Percentiles rank a stretch among this genome's conserved stretches.
These are phyloP conservation scores for Neofusicoccum laricinum DNA, from an alignment of 2,329 filamentous ascomycete genomes.

Conservation along the genomic window DNA sequence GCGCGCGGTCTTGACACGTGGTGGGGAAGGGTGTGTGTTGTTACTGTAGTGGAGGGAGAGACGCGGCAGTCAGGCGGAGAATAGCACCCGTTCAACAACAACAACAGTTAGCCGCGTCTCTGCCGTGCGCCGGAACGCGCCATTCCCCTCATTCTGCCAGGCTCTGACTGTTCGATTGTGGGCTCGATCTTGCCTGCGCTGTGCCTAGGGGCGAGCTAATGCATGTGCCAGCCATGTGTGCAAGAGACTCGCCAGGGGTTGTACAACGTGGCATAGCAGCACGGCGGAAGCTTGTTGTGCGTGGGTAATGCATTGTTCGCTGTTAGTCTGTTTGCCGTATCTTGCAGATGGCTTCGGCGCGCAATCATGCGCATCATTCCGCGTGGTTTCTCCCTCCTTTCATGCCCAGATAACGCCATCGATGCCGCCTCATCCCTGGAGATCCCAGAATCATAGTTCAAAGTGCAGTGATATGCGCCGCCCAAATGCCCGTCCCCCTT, in stretches of 20 bases:
- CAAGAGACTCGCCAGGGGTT: neutral
- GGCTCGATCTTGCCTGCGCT: neutral
- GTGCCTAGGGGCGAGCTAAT: slow-evolving; percentile 1
- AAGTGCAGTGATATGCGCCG: slow-evolving; percentile 13
- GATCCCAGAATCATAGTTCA: neutral
- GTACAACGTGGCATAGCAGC: slow-evolving; percentile 13
- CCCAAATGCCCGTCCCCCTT: neutral
- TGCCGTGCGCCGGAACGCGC: neutral
- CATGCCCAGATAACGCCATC: slow-evolving; percentile 9
- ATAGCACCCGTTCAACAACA: neutral
- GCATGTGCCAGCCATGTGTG: slow-evolving; percentile 7
- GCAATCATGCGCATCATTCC: slow-evolving; percentile 11
- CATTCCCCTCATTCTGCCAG: neutral
- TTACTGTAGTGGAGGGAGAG: neutral
- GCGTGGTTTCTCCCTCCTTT: neutral
- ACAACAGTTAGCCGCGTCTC: neutral
- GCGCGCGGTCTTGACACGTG: neutral
- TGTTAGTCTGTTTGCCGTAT: slow-evolving; percentile 4
- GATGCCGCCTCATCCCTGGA: slow-evolving; percentile 10
- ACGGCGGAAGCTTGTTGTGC: slow-evolving; percentile 8
- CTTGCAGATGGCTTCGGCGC: neutral
- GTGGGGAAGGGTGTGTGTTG: neutral
- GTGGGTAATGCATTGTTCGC: slow-evolving; percentile 4
- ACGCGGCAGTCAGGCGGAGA: neutral
- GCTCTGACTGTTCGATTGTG: neutral